Conservation (phyloP, 495 filamentous ascomycete species). For the Apiosordaria backusii region DNA sequence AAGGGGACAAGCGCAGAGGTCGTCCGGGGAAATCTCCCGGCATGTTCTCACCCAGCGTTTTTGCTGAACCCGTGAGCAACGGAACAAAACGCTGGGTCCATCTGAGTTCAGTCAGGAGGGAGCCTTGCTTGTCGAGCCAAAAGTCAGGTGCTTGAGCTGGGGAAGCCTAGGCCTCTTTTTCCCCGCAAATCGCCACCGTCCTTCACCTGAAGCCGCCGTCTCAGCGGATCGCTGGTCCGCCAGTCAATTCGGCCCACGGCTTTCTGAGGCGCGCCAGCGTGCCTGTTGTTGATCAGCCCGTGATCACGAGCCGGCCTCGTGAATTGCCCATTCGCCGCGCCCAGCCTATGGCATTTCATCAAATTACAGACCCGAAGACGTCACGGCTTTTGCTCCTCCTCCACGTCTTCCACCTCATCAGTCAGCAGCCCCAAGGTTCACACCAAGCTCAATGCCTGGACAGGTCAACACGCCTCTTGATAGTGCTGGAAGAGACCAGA, state of each 20-base stretch:
- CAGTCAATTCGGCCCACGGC: slow-evolving; percentile 21
- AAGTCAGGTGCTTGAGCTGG: slow-evolving; percentile 30
- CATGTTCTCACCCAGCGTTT: slow-evolving; percentile 5
- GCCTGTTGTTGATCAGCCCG: slow-evolving; percentile 16
- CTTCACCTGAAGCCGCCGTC: slow-evolving; percentile 15
- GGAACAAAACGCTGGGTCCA: not conserved
- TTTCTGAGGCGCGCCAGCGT: not conserved
- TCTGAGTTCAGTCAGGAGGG: slow-evolving; percentile 27
- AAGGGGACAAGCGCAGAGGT: slow-evolving; percentile 13
- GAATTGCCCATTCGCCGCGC: slow-evolving; percentile 16
- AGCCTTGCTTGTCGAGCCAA: slow-evolving; percentile 26
- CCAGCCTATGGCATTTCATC: slow-evolving; percentile 1
- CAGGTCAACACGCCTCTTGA: not conserved
- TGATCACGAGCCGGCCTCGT: slow-evolving; percentile 28
- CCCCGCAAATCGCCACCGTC: slow-evolving; percentile 34
- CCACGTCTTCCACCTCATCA: not conserved
- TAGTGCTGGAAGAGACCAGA: not conserved
- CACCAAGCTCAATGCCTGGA: not conserved
- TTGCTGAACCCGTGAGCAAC: not conserved
- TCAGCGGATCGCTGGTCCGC: slow-evolving; percentile 22
- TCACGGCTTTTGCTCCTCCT: not conserved
- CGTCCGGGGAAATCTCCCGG: slow-evolving; percentile 30
- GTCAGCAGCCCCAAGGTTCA: not conserved
- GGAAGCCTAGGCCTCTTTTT: slow-evolving; percentile 22
- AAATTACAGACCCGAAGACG: not conserved